A percentile compares a stretch with the other conserved stretches of the same genome.
phyloP scores from a whole-genome alignment of 805 yeast species.

The Naumovozyma baii region DNA sequence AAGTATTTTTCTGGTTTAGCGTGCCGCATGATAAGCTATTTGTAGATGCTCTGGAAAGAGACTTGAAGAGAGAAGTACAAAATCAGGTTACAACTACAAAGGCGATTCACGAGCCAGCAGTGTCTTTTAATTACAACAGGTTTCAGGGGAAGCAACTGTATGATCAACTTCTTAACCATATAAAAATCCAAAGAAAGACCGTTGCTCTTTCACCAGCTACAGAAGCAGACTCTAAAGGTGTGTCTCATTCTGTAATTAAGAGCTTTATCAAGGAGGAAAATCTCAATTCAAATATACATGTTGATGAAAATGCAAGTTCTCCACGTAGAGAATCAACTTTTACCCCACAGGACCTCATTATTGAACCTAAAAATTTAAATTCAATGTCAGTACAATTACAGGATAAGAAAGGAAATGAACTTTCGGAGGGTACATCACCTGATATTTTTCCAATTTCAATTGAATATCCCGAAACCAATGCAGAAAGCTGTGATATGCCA shows the following conservation, averaged over 20 bases:
- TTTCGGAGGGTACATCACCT: background rate
- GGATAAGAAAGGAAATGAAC: background rate
- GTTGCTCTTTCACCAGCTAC: background rate
- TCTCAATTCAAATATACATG: too few relatives aligned
- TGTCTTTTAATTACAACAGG: slow-evolving; percentile 61
- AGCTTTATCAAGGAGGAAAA: too few relatives aligned
- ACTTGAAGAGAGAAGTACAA: slow-evolving; percentile 64
- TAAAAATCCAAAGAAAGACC: slow-evolving; percentile 1
- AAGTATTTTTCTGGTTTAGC: slow-evolving; percentile 93
- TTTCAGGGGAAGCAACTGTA: slow-evolving; percentile 33
- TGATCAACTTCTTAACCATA: slow-evolving; percentile 38
- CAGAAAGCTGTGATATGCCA: background rate
- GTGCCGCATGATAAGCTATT: slow-evolving; percentile 90
- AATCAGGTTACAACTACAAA: slow-evolving; percentile 61
- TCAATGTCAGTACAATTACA: background rate
- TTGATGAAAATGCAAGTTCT: too few relatives aligned
- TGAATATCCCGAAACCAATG: slow-evolving; percentile 24
- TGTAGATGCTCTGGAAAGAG: slow-evolving; percentile 90
- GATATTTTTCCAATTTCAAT: slow-evolving; percentile 36
- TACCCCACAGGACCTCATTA: background rate
- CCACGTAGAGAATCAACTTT: background rate
- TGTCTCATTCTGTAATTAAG: background rate
- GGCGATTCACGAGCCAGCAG: slow-evolving; percentile 68
- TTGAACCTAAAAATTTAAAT: background rate
- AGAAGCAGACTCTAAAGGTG: background rate